Conservation (phyloP, 2,329 filamentous ascomycete species). For the Xylariaceae sp. region DNA sequence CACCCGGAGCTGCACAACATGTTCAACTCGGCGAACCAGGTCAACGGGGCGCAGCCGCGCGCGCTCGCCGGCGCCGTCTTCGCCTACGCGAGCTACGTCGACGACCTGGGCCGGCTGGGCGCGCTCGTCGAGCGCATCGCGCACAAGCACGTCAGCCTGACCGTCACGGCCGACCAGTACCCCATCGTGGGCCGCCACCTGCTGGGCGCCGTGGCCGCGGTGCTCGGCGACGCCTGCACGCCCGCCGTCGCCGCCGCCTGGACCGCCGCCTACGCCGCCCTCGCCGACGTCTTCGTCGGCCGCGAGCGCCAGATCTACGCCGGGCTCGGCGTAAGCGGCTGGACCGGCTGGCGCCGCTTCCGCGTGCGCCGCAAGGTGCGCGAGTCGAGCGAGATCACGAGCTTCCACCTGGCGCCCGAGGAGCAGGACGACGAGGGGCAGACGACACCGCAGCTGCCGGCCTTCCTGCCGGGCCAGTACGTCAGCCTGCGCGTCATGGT, state of each 20-base stretch:
- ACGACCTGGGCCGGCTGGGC: constrained; percentile 54
- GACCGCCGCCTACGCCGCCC: constrained; percentile 62
- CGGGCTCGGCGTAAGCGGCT: constrained; percentile 28
- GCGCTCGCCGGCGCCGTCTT: constrained; percentile 63
- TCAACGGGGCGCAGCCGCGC: constrained; percentile 58
- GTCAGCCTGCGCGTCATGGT: constrained; percentile 58
- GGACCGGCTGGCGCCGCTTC: constrained; percentile 45
- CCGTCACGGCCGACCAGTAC: constrained; percentile 62
- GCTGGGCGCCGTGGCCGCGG: constrained; percentile 57
- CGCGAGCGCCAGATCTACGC: constrained; percentile 57
- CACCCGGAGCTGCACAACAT: constrained; percentile 60
- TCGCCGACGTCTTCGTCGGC: constrained; percentile 63
- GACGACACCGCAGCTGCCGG: no score
- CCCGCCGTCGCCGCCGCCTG: constrained; percentile 61
- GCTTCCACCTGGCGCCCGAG: constrained; percentile 61
- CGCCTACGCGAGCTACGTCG: constrained; percentile 66
- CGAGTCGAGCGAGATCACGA: constrained; percentile 55
- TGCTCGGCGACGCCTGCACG: constrained; percentile 62
- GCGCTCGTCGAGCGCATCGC: constrained; percentile 60
- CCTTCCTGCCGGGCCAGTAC: constrained; percentile 65
- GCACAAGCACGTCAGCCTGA: constrained; percentile 69
- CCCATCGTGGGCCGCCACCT: constrained; percentile 61
- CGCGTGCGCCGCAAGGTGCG: constrained; percentile 51
- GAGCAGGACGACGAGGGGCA: constrained; percentile 35
- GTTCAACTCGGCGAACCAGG: constrained; percentile 65